Base-by-base conservation (phyloP, 1,284 basidiomycete genomes). In the Termitomyces sp. region DNA sequence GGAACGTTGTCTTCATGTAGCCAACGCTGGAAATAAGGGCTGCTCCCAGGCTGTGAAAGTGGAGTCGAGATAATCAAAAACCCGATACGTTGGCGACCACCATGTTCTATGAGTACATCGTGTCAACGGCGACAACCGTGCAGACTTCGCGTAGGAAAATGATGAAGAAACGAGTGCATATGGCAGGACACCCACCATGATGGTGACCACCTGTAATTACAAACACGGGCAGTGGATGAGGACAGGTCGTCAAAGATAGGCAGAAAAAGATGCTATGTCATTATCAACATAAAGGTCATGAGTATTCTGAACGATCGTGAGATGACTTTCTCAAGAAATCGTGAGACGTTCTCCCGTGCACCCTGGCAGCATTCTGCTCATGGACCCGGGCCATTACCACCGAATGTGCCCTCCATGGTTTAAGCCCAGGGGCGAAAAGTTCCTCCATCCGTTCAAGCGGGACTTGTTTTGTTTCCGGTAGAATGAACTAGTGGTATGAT, bases 401-500 rank as follows among this genome's bases (percentile, higher is more conserved):
- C n/a, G 56, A 56, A 55, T 67, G 65, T 15, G 65, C 65, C 39
- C 39, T 45, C 65, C 65, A 64, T 21, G 65, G 64, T 31, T 53
- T 57, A n/a, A 66, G 53, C 5, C 60, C 62, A 17, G 60, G 58
- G 10, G 56, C 68, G 49, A 72, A 72, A 30, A 73, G 67, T 45
- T 69, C 68, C 46, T 72, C 69, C 69, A 72, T 73, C 26, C 67
- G 64, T 56, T 72, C 70, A 4, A 72, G 66, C 3, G 70, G 70
- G 12, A 72, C 53, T 51, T 68, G 67, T 48, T 68, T 68, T 17
- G 70, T 70, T 58, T 73, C 69, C 5, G 70, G 70, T 9, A 73
- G 54, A 19, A 71, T 39, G 31, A 68, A 60, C 66, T 68, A 44
- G 10, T 3, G 10, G 12, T 34, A 52, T 55, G 19, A 41, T 2